Evolutionary conservation across 176 grass and related monocot genomes (phyloP), one percentile per base, ranked within the genome.

Genomic region (Luzula sylvatica): DNA sequence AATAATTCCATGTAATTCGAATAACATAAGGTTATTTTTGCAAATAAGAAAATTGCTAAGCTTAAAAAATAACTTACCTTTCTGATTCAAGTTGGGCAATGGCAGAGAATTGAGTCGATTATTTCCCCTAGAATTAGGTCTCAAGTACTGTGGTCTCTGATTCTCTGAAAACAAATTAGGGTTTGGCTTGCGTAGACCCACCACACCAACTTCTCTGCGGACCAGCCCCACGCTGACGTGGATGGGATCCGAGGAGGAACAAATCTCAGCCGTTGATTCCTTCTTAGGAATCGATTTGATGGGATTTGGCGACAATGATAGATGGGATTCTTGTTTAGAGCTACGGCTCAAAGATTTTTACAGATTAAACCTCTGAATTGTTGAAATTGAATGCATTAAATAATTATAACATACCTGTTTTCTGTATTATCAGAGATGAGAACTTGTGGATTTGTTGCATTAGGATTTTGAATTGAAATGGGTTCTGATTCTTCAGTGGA

Each of bases 241-340:
- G 35, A 90, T 72, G 52, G 86, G 86, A 55, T 90, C 86, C 25
- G 86, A 80, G 4, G 86, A 70, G 29, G 86, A 89, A 59, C 74
- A 83, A 27, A 76, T 80, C 45, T 83, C 56, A 38, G 71, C 63
- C 41, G 27, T 46, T 6, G 57, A 29, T 73, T 75, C 67, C 58
- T 80, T 77, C 29, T 42, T 77, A 65, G 69, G 50, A 35, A 47
- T 64, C 19, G 43, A 64, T 15, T 24, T 64, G 16, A 27, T 30
- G 3, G 20, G 25, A 19, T 47, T 8, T 25, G 56, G 39, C 64
- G 49, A 55, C 15, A 39, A 15, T 52, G 53, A 56, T 53, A 76
- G 62, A 20, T 43, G 50, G 67, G 58, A 46, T 55, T 73, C 75
- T 76, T 67, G 61, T 60, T 54, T 77, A 58, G 68, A 80, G 52